A percentile compares a stretch with the other conserved stretches of the same genome.
Conservation (phyloP, 1,284 basidiomycete species). For the Pulveroboletus ridleyi region DNA sequence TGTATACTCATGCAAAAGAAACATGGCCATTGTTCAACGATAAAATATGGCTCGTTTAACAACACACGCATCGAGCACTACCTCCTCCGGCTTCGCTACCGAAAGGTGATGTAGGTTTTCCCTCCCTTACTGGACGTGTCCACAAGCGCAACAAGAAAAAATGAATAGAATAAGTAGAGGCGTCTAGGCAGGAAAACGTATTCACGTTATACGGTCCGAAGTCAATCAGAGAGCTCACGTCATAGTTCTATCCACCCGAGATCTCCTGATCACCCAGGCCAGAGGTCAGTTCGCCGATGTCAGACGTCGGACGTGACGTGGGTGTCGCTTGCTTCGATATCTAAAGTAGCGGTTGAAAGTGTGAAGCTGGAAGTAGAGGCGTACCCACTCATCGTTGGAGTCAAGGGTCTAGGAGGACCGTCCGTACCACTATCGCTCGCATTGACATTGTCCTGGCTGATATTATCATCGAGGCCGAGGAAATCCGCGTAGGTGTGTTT, state of each 20-base stretch:
- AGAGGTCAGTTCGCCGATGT: slow-evolving; percentile 34
- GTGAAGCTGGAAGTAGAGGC: slow-evolving; percentile 37
- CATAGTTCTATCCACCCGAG: slow-evolving; percentile 32
- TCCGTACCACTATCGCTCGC: slow-evolving; percentile 40
- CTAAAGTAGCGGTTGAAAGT: slow-evolving; percentile 35
- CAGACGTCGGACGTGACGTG: slow-evolving; percentile 19
- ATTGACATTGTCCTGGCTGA: slow-evolving; percentile 25
- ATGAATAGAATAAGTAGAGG: background rate
- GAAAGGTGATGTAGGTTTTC: no score
- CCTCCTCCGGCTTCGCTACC: no score
- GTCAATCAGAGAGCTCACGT: slow-evolving; percentile 37
- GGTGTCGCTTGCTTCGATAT: slow-evolving; percentile 31
- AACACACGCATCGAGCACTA: no score
- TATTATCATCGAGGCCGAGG: slow-evolving; percentile 28
- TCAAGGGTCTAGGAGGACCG: slow-evolving; percentile 39
- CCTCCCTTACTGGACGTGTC: slow-evolving; percentile 17
- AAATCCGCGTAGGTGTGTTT: slow-evolving; percentile 24
- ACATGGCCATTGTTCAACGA: slow-evolving; percentile 14
- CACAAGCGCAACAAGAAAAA: slow-evolving; percentile 1
- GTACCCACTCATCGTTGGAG: slow-evolving; percentile 35
- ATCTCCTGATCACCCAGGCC: slow-evolving; percentile 31
- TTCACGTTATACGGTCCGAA: slow-evolving; percentile 11
- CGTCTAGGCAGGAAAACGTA: slow-evolving; percentile 4
- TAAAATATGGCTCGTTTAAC: no score
- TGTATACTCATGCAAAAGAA: background rate